Evolutionary conservation across 495 filamentous ascomycete species (phyloP).

Genomic region (Aspergillus saccharolyticus): DNA sequence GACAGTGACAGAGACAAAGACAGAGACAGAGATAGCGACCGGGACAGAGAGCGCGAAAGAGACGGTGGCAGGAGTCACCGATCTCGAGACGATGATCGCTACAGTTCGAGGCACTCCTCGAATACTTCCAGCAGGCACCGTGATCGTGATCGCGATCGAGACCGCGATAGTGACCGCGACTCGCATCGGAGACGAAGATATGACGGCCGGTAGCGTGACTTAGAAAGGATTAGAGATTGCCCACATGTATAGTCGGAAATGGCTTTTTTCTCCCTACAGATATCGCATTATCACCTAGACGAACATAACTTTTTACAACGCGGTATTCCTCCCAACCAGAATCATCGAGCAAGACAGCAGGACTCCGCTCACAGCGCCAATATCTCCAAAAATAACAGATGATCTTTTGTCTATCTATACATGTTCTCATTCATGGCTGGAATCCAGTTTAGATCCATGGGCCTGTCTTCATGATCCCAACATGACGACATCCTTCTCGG

Average conservation of each 20-base stretch:
- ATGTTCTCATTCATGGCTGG: constrained; percentile 14
- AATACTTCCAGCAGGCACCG: constrained; percentile 24
- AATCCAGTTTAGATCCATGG: not conserved
- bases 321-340: not conserved
- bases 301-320: constrained; percentile 13
- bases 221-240: not conserved
- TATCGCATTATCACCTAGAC: constrained; percentile 3
- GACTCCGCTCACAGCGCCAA: constrained; percentile 21
- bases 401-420: constrained; percentile 20
- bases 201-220: constrained; percentile 18
- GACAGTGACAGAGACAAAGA: too few species aligned
- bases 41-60: constrained; percentile 27
- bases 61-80: constrained; percentile 30
- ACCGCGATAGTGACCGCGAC: constrained; percentile 30
- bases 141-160: constrained; percentile 23
- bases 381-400: constrained; percentile 12
- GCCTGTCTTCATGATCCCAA: constrained; percentile 28
- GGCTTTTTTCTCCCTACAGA: not conserved
- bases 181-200: constrained; percentile 31
- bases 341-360: constrained; percentile 10
- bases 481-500: constrained; percentile 45
- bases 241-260: not conserved
- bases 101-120: constrained; percentile 34
- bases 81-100: constrained; percentile 32
- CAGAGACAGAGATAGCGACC: constrained; percentile 28